These are phyloP conservation scores for Colletotrichum eleusines DNA, from an alignment of 2,329 filamentous ascomycete species.

Conservation along the genomic window DNA sequence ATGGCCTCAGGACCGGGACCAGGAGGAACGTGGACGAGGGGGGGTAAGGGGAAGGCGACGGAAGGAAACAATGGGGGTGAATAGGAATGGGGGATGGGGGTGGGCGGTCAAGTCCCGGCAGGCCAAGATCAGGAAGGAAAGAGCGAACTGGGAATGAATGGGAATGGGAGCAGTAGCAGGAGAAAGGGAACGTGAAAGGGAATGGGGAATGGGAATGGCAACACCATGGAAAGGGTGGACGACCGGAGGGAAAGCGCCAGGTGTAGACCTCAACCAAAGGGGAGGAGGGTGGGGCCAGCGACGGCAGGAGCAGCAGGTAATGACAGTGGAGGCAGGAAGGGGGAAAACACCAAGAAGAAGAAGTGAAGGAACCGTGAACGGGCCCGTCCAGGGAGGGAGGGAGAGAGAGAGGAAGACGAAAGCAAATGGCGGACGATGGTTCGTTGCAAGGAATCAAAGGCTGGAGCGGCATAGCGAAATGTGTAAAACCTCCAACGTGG, in stretches of 20 bases:
- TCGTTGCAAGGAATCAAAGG: not conserved
- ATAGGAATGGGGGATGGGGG: conserved; percentile 25
- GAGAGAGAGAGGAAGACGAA: conserved; percentile 5
- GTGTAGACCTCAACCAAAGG: conserved; percentile 37
- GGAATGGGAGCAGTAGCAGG: conserved; percentile 31
- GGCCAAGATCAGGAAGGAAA: conserved; percentile 6
- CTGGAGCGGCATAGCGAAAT: conserved; percentile 18
- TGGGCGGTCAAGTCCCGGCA: conserved; percentile 20
- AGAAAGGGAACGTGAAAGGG: conserved; percentile 11
- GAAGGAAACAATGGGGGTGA: conserved; percentile 20
- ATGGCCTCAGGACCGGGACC: conserved; percentile 38
- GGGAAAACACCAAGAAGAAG: conserved; percentile 40
- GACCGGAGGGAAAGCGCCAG: conserved; percentile 37
- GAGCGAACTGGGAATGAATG: conserved; percentile 40
- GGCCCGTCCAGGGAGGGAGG: conserved; percentile 27
- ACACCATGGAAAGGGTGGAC: conserved; percentile 42
- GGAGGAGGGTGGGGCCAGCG: conserved; percentile 20
- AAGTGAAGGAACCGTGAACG: conserved; percentile 36
- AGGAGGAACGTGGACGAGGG: conserved; percentile 43
- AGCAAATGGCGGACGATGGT: not conserved
- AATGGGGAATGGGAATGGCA: conserved; percentile 45
- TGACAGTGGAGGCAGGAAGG: conserved; percentile 33
- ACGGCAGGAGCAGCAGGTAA: conserved; percentile 21
- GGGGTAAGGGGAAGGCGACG: conserved; percentile 16
- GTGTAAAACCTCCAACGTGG: conserved; percentile 37